Evolutionary conservation across 192 early-diverging fungal species (phyloP).

Genomic region (Endogone sp.): DNA sequence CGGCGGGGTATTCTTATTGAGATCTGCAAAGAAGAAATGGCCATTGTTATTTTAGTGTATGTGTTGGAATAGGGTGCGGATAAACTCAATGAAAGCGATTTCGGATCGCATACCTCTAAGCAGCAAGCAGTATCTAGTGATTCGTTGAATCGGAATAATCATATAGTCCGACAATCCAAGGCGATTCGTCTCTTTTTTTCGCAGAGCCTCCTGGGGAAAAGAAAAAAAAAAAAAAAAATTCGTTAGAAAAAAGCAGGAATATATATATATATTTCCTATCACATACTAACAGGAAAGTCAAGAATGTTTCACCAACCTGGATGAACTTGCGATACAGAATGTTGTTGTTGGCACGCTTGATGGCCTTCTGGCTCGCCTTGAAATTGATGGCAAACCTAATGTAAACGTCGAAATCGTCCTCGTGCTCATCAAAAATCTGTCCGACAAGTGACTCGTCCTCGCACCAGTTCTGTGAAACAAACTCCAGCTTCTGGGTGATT

Average conservation of each 20-base stretch:
- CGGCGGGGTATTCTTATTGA: constrained; percentile 27
- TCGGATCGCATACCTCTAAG: constrained; percentile 42
- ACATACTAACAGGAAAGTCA: too few species aligned
- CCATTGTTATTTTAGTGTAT: not conserved
- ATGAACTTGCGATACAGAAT: constrained; percentile 27
- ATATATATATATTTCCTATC: not conserved
- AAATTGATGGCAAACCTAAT: constrained; percentile 32
- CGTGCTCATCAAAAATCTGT: constrained; percentile 24
- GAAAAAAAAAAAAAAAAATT: constrained; percentile 6
- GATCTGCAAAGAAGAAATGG: constrained; percentile 17
- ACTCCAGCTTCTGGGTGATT: constrained; percentile 18
- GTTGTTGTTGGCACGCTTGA: constrained; percentile 21
- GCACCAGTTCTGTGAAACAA: constrained; percentile 1
- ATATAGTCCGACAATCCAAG: constrained; percentile 68
- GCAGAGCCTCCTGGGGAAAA: constrained; percentile 29
- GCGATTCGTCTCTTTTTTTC: constrained; percentile 51
- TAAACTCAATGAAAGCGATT: not conserved
- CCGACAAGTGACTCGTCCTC: constrained; percentile 15
- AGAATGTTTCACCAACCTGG: constrained; percentile 15
- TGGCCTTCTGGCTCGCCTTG: constrained; percentile 18
- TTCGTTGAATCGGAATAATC: constrained; percentile 77
- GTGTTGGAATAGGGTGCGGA: constrained; percentile 1
- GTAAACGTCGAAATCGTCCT: constrained; percentile 33
- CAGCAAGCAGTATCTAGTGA: constrained; percentile 72
- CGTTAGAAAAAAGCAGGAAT: constrained; percentile 4